Percentiles rank a stretch among this genome's conserved stretches.
Conservation (phyloP, 1,284 basidiomycete species). For the Flammula alnicola region DNA sequence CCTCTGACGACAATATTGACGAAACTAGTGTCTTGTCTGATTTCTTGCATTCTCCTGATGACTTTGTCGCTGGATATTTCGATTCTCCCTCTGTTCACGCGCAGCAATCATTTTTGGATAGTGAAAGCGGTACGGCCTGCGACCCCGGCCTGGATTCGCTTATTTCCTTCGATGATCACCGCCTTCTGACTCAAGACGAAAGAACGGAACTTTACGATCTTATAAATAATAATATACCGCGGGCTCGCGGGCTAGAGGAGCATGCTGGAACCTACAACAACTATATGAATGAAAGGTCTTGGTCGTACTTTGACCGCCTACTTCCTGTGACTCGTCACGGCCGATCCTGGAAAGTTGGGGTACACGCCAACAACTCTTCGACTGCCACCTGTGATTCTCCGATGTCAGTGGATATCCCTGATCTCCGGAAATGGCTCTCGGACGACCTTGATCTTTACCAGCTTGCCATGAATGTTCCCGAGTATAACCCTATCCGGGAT, state of each 20-base stretch:
- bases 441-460: conserved; percentile 26
- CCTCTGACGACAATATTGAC: conserved; percentile 18
- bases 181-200: conserved; percentile 45
- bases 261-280: conserved; percentile 55
- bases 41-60: conserved; percentile 24
- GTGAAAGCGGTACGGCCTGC: conserved; percentile 13
- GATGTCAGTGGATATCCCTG: conserved; percentile 27
- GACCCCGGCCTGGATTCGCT: conserved; percentile 25
- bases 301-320: conserved; percentile 43
- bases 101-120: conserved; percentile 20
- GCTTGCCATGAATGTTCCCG: conserved; percentile 11
- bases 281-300: conserved; percentile 54
- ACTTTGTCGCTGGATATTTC: conserved; percentile 24
- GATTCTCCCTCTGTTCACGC: conserved; percentile 17
- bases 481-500: conserved; percentile 15
- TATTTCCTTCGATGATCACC: conserved; percentile 35
- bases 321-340: conserved; percentile 12
- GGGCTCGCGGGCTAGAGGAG: conserved; percentile 52
- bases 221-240: conserved; percentile 52
- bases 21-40: conserved; percentile 22
- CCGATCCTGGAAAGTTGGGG: conserved; percentile 13
- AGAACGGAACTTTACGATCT: conserved; percentile 55
- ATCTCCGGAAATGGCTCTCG: conserved; percentile 38
- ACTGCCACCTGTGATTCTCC: conserved; percentile 13
- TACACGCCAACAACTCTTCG: conserved; percentile 10